Conservation (phyloP, 1,139 yeast genomes). For the Scheffersomyces stambukii region DNA sequence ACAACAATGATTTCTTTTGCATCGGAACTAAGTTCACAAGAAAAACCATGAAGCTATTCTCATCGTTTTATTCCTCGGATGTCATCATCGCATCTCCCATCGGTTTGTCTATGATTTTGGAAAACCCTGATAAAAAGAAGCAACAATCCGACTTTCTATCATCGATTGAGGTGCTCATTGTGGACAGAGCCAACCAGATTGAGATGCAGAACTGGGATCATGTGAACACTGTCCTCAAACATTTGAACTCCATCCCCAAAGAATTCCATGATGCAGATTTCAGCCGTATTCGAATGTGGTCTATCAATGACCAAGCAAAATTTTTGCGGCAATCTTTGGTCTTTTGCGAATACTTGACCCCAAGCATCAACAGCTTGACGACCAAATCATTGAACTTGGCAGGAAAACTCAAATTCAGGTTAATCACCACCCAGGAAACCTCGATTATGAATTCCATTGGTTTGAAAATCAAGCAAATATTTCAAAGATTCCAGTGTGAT, state of each 20-base stretch:
- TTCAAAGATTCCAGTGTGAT: slow-evolving; percentile 60
- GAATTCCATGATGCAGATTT: slow-evolving; percentile 84
- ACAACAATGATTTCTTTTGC: slow-evolving; percentile 88
- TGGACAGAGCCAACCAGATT: slow-evolving; percentile 83
- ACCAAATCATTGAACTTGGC: slow-evolving; percentile 57
- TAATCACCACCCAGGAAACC: slow-evolving; percentile 27
- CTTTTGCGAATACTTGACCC: slow-evolving; percentile 71
- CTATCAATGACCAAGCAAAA: slow-evolving; percentile 77
- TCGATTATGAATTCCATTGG: slow-evolving; percentile 51
- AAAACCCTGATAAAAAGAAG: slow-evolving; percentile 57
- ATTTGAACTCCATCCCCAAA: slow-evolving; percentile 72
- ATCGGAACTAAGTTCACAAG: slow-evolving; percentile 87
- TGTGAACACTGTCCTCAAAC: slow-evolving; percentile 63
- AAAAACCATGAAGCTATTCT: slow-evolving; percentile 76
- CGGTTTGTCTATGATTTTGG: slow-evolving; percentile 79
- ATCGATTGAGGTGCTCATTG: slow-evolving; percentile 74
- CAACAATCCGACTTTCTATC: slow-evolving; percentile 71
- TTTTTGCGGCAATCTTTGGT: slow-evolving; percentile 74
- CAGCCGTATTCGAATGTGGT: slow-evolving; percentile 89
- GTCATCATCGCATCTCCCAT: slow-evolving; percentile 88
- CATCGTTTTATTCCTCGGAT: slow-evolving; percentile 83
- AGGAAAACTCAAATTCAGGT: slow-evolving; percentile 61
- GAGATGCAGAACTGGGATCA: slow-evolving; percentile 96
- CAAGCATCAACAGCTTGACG: slow-evolving; percentile 68
- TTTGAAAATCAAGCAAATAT: slow-evolving; percentile 65